Percentiles rank a stretch among this genome's conserved stretches.
These are phyloP conservation scores for Glonium stellatum DNA, from an alignment of 495 filamentous ascomycete genomes.

Conservation along the genomic window DNA sequence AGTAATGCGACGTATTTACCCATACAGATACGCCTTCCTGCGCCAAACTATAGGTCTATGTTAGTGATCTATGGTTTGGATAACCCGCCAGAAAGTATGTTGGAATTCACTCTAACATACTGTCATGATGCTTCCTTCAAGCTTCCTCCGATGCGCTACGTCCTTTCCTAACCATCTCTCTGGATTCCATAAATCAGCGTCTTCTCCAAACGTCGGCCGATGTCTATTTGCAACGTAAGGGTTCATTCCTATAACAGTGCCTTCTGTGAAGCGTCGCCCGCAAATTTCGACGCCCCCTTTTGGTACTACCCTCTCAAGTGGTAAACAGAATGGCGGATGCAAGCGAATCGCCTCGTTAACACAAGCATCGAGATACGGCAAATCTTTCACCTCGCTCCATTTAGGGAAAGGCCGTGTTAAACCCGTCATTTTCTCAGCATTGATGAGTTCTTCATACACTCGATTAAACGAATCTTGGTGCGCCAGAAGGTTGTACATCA, in stretches of 20 bases:
- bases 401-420: background rate
- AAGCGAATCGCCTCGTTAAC: slow-evolving; percentile 8
- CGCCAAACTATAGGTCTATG: slow-evolving; percentile 26
- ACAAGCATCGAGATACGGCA: slow-evolving; percentile 11
- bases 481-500: background rate
- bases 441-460: background rate
- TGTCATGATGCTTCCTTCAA: slow-evolving; percentile 5
- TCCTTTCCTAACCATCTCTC: slow-evolving; percentile 12
- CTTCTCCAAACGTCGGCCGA: slow-evolving; percentile 8
- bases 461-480: background rate
- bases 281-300: background rate
- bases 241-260: slow-evolving; percentile 28
- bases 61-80: background rate
- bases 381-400: background rate
- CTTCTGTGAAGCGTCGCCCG: background rate
- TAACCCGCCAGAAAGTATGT: background rate
- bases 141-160: slow-evolving; percentile 8
- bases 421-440: background rate
- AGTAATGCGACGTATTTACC: slow-evolving; percentile 31
- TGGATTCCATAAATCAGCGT: slow-evolving; percentile 9
- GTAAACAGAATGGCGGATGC: background rate
- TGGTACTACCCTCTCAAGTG: background rate
- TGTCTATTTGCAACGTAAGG: slow-evolving; percentile 26
- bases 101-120: slow-evolving; percentile 4
- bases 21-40: slow-evolving; percentile 27